phyloP scores from a whole-genome alignment of 73 alveolate genomes.

The Paramecium octaurelia region DNA sequence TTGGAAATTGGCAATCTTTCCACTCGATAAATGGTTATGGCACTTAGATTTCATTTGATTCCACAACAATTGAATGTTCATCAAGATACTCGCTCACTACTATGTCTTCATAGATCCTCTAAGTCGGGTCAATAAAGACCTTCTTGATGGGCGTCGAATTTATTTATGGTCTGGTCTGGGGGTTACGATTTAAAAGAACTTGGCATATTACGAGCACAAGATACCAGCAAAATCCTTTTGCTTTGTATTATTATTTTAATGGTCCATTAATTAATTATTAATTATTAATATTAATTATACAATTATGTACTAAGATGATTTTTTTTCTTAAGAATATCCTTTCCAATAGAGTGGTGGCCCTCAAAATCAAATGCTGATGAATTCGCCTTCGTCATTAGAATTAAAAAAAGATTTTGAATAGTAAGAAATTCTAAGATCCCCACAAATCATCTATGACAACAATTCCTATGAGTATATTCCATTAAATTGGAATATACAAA shows the following conservation, averaged over 20 bases:
- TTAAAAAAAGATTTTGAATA: not conserved
- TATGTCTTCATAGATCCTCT: not conserved
- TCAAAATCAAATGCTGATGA: not conserved
- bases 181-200: slow-evolving; percentile 20
- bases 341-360: not conserved
- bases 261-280: not conserved
- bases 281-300: not conserved
- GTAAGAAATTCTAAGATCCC: not conserved
- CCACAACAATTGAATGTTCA: not conserved
- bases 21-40: slow-evolving; percentile 36
- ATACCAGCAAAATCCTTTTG: slow-evolving; percentile 14
- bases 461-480: not conserved
- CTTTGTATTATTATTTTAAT: not conserved
- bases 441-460: not conserved
- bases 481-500: not conserved
- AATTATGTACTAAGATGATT: not conserved
- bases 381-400: not conserved
- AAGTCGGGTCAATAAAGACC: slow-evolving; percentile 22
- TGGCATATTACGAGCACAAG: not conserved
- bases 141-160: not conserved
- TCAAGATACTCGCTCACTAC: not conserved
- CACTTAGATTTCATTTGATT: not conserved
- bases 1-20: slow-evolving; percentile 39
- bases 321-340: not conserved
- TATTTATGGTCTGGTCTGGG: not conserved